phyloP scores from a whole-genome alignment of 306 rosid genomes.

The Mimosa pudica region DNA sequence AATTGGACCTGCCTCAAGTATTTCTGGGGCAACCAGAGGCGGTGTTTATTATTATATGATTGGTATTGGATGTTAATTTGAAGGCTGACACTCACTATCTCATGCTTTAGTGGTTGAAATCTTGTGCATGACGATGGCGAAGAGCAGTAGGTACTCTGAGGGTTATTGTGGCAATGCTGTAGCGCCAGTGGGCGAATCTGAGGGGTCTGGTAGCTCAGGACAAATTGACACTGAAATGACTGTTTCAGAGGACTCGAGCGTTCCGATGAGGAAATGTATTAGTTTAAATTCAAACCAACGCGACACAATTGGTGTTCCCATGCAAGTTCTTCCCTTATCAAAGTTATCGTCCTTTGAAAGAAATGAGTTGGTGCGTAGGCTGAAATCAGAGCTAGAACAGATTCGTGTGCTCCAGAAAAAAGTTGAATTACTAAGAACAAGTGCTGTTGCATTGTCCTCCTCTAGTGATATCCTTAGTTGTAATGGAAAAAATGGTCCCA shows the following conservation, averaged over 20 bases:
- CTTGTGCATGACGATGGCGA: slow-evolving; percentile 41
- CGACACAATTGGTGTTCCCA: slow-evolving; percentile 47
- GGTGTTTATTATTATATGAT: slow-evolving; percentile 19
- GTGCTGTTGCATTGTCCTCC: slow-evolving; percentile 63
- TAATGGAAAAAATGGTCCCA: slow-evolving; percentile 51
- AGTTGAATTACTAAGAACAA: slow-evolving; percentile 53
- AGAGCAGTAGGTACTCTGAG: slow-evolving; percentile 55
- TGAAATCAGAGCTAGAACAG: slow-evolving; percentile 72
- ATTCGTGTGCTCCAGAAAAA: slow-evolving; percentile 63
- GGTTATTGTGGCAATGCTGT: slow-evolving; percentile 56
- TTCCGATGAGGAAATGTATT: slow-evolving; percentile 64
- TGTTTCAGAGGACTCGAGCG: slow-evolving; percentile 69
- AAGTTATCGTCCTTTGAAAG: slow-evolving; percentile 52
- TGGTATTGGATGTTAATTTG: not conserved
- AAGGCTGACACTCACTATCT: slow-evolving; percentile 3
- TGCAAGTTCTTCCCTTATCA: slow-evolving; percentile 62
- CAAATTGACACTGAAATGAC: slow-evolving; percentile 69
- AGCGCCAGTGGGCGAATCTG: slow-evolving; percentile 67
- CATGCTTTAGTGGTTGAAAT: slow-evolving; percentile 12
- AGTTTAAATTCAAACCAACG: slow-evolving; percentile 54
- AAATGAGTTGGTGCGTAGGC: slow-evolving; percentile 54
- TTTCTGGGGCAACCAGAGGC: not conserved
- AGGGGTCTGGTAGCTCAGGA: slow-evolving; percentile 86
- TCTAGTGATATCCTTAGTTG: slow-evolving; percentile 81
- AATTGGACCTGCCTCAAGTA: not conserved